A percentile compares a stretch with the other conserved stretches of the same genome.
Conservation (phyloP, 495 filamentous ascomycete genomes). For the Xylaria nigripes region DNA sequence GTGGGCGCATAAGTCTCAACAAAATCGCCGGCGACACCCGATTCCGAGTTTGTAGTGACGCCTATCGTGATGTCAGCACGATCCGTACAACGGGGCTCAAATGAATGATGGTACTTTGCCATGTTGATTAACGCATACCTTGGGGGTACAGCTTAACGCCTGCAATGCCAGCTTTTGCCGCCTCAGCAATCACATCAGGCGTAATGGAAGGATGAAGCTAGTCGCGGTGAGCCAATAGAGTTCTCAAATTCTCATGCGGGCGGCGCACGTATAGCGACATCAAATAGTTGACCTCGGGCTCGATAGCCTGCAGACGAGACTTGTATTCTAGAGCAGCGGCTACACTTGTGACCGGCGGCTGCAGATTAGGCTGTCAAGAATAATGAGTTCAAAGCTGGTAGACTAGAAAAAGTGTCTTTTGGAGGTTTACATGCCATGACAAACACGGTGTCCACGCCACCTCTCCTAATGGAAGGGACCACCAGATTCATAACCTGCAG, state of each 20-base stretch:
- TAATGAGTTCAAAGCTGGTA: background rate
- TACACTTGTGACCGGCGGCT: constrained; percentile 68
- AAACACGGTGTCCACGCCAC: constrained; percentile 66
- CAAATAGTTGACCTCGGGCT: constrained; percentile 67
- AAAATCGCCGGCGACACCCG: constrained; percentile 58
- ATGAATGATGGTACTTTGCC: too few species aligned
- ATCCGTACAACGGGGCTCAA: background rate
- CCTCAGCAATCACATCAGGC: constrained; percentile 67
- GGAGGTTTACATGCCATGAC: constrained; percentile 34
- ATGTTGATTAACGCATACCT: constrained; percentile 27
- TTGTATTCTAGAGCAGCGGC: constrained; percentile 69
- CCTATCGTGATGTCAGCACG: constrained; percentile 26
- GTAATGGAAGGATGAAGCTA: constrained; percentile 61
- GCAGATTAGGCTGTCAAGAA: constrained; percentile 50
- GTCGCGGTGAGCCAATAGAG: background rate
- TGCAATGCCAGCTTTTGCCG: constrained; percentile 54
- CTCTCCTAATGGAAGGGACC: constrained; percentile 61
- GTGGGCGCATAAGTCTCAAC: constrained; percentile 59
- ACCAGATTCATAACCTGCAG: constrained; percentile 67
- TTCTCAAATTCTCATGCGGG: background rate
- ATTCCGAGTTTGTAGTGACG: constrained; percentile 77
- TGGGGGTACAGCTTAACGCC: constrained; percentile 65
- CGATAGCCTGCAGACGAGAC: constrained; percentile 54
- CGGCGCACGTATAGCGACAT: constrained; percentile 70
- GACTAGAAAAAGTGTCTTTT: background rate